A percentile compares a stretch with the other conserved stretches of the same genome.
Evolutionary conservation across 805 yeast genomes (phyloP).

Genomic region (Suhomyces faveliae): DNA sequence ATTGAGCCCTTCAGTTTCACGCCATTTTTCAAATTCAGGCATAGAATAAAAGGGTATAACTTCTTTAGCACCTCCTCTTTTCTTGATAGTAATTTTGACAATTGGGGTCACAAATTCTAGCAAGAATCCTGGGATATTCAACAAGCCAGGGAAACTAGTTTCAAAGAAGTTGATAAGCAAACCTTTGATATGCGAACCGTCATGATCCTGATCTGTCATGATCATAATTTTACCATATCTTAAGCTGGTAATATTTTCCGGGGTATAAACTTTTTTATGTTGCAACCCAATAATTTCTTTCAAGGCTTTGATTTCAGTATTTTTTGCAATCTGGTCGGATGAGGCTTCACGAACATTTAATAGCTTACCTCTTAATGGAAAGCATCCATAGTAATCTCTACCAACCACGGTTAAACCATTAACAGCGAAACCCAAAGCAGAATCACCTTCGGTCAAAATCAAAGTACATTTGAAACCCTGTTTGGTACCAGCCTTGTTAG

Average conservation of each 20-base stretch:
- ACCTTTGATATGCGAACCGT: constrained; percentile 97
- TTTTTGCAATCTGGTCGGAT: constrained; percentile 90
- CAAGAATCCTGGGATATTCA: constrained; percentile 87
- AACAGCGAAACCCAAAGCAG: constrained; percentile 89
- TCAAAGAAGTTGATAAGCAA: constrained; percentile 89
- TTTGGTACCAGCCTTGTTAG: constrained; percentile 91
- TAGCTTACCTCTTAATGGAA: constrained; percentile 92
- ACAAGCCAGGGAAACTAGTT: constrained; percentile 88
- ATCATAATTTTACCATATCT: constrained; percentile 97
- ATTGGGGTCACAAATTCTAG: constrained; percentile 96
- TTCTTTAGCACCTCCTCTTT: constrained; percentile 55
- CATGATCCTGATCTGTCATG: constrained; percentile 99
- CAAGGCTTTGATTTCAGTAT: constrained; percentile 91
- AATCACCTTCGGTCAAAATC: constrained; percentile 94
- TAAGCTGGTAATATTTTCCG: constrained; percentile 62
- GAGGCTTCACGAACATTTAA: constrained; percentile 95
- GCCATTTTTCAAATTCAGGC: constrained; percentile 96
- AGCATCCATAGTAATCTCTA: constrained; percentile 91
- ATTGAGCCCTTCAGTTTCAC: constrained; percentile 72
- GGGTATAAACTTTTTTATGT: constrained; percentile 75
- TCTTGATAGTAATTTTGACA: constrained; percentile 75
- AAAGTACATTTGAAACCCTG: constrained; percentile 92
- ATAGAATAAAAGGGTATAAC: constrained; percentile 81
- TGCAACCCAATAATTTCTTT: constrained; percentile 94
- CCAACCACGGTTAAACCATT: constrained; percentile 95